These are phyloP conservation scores for Lentinula boryana DNA, from an alignment of 768 basidiomycete species.

Conservation along the genomic window DNA sequence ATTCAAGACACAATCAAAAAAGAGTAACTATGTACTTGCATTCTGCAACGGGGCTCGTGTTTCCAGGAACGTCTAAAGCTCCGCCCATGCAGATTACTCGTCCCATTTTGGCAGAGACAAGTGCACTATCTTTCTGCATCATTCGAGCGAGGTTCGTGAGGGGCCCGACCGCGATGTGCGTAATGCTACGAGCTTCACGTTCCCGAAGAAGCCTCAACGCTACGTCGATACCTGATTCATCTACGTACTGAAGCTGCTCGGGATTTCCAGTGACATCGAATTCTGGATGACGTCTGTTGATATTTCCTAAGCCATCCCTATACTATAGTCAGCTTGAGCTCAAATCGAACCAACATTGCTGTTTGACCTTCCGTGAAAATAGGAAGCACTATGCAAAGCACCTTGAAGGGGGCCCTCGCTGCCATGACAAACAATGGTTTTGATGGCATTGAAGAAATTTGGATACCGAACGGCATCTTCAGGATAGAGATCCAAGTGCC, in stretches of 20 bases:
- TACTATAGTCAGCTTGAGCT: not conserved
- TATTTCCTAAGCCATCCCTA: constrained; percentile 68
- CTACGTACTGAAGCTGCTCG: constrained; percentile 38
- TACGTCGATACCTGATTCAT: constrained; percentile 45
- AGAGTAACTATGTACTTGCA: constrained; percentile 43
- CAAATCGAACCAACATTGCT: not conserved
- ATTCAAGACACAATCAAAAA: not conserved
- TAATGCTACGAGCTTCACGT: constrained; percentile 46
- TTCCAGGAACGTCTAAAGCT: constrained; percentile 86
- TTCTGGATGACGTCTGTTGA: constrained; percentile 61
- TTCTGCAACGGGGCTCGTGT: constrained; percentile 75
- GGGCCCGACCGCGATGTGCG: constrained; percentile 71
- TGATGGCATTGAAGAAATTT: constrained; percentile 44
- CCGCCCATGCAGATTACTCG: constrained; percentile 93
- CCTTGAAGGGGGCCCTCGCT: constrained; percentile 64
- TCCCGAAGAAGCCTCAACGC: constrained; percentile 48
- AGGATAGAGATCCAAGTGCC: constrained; percentile 52
- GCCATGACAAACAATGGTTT: constrained; percentile 63
- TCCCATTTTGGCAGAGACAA: constrained; percentile 55
- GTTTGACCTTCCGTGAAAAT: constrained; percentile 75
- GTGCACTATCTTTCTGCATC: constrained; percentile 45
- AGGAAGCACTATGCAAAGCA: constrained; percentile 66
- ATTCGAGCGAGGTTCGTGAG: constrained; percentile 76
- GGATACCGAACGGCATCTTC: constrained; percentile 51
- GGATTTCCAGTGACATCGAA: constrained; percentile 30